These are phyloP conservation scores for Gossypium bickii DNA, from an alignment of 345 rosid genomes.

Conservation along the genomic window DNA sequence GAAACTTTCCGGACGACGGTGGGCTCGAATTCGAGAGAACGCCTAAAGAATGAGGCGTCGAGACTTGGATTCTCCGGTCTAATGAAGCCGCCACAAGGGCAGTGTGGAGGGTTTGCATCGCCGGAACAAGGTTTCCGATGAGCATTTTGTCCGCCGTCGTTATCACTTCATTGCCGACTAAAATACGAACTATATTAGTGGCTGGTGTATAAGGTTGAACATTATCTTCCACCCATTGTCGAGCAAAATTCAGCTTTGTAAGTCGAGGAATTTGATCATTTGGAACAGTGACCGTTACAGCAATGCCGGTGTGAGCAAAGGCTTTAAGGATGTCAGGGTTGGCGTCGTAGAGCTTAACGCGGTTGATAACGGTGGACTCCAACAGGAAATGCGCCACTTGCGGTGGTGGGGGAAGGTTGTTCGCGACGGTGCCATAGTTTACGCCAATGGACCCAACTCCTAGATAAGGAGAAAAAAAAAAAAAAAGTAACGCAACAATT, in stretches of 20 bases:
- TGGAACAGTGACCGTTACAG: slow-evolving; percentile 57
- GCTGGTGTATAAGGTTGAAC: slow-evolving; percentile 56
- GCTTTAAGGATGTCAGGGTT: slow-evolving; percentile 50
- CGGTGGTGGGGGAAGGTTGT: slow-evolving; percentile 76
- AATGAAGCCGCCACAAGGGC: slow-evolving; percentile 59
- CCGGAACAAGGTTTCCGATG: slow-evolving; percentile 48
- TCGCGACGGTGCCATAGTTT: slow-evolving; percentile 73
- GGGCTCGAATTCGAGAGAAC: slow-evolving; percentile 62
- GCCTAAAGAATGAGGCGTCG: slow-evolving; percentile 81
- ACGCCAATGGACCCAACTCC: slow-evolving; percentile 54
- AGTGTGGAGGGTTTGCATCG: slow-evolving; percentile 69
- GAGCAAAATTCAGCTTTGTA: slow-evolving; percentile 47
- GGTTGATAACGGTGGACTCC: slow-evolving; percentile 60
- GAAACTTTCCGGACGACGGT: slow-evolving; percentile 65
- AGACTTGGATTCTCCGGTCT: slow-evolving; percentile 59
- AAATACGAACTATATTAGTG: slow-evolving; percentile 62
- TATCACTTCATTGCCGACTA: slow-evolving; percentile 84
- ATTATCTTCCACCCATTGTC: slow-evolving; percentile 54
- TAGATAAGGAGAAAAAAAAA: slow-evolving; percentile 3
- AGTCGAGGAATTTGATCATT: slow-evolving; percentile 67
- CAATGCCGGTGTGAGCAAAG: slow-evolving; percentile 60
- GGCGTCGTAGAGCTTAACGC: slow-evolving; percentile 63
- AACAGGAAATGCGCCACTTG: slow-evolving; percentile 67
- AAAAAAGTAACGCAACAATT: background rate
- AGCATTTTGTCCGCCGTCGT: slow-evolving; percentile 44